Conservation (phyloP, 257 asterid genomes). For the Agastache rugosa region DNA sequence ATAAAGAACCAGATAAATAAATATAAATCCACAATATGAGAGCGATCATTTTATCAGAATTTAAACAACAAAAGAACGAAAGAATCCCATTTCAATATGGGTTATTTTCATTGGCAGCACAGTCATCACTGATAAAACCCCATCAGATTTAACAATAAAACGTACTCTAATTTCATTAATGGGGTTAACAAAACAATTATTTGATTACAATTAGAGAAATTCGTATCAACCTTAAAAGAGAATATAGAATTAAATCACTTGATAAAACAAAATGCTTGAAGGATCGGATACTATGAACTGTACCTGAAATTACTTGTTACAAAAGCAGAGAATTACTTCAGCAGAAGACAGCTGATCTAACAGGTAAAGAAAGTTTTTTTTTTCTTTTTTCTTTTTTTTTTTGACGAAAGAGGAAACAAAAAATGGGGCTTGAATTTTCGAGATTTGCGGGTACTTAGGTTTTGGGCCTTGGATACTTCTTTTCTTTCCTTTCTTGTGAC, state of each 20-base stretch:
- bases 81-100: neutral
- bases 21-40: too few species aligned
- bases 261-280: neutral
- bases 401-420: too few species aligned
- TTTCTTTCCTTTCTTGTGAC: too few species aligned
- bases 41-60: neutral
- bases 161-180: neutral
- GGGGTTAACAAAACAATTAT: neutral
- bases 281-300: neutral
- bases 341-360: neutral
- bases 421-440: too few species aligned
- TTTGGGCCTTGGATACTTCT: too few species aligned
- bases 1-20: too few species aligned
- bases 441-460: too few species aligned
- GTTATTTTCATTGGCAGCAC: neutral
- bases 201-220: neutral
- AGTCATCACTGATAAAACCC: neutral
- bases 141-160: slow-evolving; percentile 2
- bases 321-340: slow-evolving; percentile 3
- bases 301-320: slow-evolving; percentile 3
- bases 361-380: too few species aligned
- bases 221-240: neutral
- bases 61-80: neutral
- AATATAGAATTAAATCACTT: neutral
- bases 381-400: too few species aligned